phyloP scores from a whole-genome alignment of 345 rosid genomes.

The Salix brachista region DNA sequence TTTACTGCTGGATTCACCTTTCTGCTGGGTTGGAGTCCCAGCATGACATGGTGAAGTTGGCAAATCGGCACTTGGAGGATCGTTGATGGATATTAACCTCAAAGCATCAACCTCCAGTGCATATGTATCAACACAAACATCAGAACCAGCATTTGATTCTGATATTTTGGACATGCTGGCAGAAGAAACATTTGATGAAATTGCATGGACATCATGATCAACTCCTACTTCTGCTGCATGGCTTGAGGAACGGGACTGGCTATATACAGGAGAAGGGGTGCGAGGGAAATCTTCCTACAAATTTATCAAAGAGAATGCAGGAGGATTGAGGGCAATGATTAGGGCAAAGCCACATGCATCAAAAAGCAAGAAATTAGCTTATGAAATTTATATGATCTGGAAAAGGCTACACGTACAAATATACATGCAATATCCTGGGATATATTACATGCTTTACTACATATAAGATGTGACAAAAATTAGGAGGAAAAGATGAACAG shows the following conservation, averaged over 20 bases:
- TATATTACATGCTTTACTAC: too few relatives aligned
- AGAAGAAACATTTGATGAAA: conserved; percentile 19
- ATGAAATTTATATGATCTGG: not conserved
- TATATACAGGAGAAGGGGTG: conserved; percentile 34
- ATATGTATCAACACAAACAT: conserved; percentile 34
- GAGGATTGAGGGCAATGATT: not conserved
- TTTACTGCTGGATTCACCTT: conserved; percentile 36
- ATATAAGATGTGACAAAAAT: too few relatives aligned
- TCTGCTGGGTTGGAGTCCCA: conserved; percentile 25
- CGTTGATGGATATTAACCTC: conserved; percentile 39
- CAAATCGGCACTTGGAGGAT: conserved; percentile 34
- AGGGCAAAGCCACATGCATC: not conserved
- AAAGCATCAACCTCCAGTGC: conserved; percentile 40
- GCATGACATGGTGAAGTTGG: conserved; percentile 31
- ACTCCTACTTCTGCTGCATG: conserved; percentile 28
- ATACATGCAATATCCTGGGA: too few relatives aligned
- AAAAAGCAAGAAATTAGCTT: not conserved
- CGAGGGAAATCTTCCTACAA: conserved; percentile 41
- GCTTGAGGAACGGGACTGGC: conserved; percentile 37
- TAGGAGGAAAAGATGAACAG: too few relatives aligned
- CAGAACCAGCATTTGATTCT: conserved; percentile 17
- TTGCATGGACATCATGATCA: conserved; percentile 24
- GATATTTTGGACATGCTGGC: conserved; percentile 22
- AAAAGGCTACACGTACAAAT: not conserved
- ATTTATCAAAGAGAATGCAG: conserved; percentile 17